A percentile compares a stretch with the other conserved stretches of the same genome.
These are phyloP conservation scores for Fonsecaea pugnacius DNA, from an alignment of 2,329 filamentous ascomycete species.

Conservation along the genomic window DNA sequence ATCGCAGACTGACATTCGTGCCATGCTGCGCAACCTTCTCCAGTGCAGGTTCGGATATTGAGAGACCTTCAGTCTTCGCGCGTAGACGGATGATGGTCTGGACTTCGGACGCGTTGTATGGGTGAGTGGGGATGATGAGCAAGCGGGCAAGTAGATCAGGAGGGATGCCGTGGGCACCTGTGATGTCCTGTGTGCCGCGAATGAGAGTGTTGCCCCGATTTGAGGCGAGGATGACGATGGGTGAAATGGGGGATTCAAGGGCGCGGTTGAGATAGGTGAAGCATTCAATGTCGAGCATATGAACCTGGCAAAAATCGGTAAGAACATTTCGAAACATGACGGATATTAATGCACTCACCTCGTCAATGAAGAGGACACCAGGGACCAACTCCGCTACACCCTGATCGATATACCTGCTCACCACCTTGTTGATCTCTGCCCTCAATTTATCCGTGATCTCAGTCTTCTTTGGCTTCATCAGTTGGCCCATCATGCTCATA, in stretches of 20 bases:
- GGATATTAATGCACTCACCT: constrained; percentile 61
- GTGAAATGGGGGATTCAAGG: constrained; percentile 91
- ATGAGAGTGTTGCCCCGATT: constrained; percentile 95
- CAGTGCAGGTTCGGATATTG: constrained; percentile 78
- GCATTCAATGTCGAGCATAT: constrained; percentile 99
- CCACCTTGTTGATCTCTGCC: constrained; percentile 97
- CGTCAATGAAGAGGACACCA: constrained; percentile 96
- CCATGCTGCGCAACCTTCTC: constrained; percentile 86
- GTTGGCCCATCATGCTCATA: constrained; percentile 99
- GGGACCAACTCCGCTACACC: constrained; percentile 97
- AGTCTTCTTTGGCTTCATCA: constrained; percentile 99
- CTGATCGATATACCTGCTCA: constrained; percentile 98
- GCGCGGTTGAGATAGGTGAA: constrained; percentile 99
- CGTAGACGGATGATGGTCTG: constrained; percentile 87
- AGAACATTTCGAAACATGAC: constrained; percentile 17
- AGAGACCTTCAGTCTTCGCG: constrained; percentile 77
- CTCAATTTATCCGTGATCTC: constrained; percentile 98
- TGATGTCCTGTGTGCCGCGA: constrained; percentile 76
- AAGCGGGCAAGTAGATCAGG: constrained; percentile 91
- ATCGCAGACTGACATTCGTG: constrained; percentile 85
- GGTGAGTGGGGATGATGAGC: constrained; percentile 92
- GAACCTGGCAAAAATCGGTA: constrained; percentile 65
- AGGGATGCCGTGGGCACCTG: constrained; percentile 90
- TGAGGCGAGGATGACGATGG: constrained; percentile 95
- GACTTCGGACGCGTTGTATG: constrained; percentile 87